A percentile compares a stretch with the other conserved stretches of the same genome.
These are phyloP conservation scores for Orbilia javanica DNA, from an alignment of 2,329 filamentous ascomycete species.

Conservation along the genomic window DNA sequence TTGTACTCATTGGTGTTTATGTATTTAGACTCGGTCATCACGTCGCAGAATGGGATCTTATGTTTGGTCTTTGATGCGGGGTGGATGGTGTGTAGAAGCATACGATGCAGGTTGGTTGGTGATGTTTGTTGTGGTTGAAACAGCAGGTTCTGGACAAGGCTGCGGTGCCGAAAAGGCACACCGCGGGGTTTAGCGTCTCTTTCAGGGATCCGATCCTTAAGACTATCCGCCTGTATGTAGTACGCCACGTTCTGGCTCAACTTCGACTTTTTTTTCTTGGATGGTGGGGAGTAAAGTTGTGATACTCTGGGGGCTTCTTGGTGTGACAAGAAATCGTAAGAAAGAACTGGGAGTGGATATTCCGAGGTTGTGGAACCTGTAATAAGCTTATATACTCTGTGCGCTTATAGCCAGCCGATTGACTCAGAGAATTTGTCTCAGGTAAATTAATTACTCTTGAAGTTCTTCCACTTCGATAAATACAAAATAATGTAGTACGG, in stretches of 20 bases:
- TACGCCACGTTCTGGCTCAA: neutral
- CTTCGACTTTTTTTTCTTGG: neutral
- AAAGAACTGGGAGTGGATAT: no score
- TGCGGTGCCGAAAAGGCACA: conserved; percentile 3
- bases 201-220: conserved; percentile 4
- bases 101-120: neutral
- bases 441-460: no score
- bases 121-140: conserved; percentile 15
- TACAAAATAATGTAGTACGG: no score
- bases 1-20: conserved; percentile 36
- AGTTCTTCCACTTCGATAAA: no score
- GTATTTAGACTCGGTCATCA: conserved; percentile 42
- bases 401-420: no score
- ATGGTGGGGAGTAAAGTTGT: no score
- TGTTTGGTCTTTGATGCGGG: neutral
- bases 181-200: no score
- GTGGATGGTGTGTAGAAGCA: neutral
- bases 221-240: neutral
- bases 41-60: conserved; percentile 20
- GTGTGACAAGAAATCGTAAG: no score
- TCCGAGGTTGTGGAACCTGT: no score
- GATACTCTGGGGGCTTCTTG: no score
- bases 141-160: neutral
- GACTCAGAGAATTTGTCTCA: no score
- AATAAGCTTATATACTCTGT: no score